phyloP scores from a whole-genome alignment of 768 basidiomycete genomes.

The Clathrus columnatus region DNA sequence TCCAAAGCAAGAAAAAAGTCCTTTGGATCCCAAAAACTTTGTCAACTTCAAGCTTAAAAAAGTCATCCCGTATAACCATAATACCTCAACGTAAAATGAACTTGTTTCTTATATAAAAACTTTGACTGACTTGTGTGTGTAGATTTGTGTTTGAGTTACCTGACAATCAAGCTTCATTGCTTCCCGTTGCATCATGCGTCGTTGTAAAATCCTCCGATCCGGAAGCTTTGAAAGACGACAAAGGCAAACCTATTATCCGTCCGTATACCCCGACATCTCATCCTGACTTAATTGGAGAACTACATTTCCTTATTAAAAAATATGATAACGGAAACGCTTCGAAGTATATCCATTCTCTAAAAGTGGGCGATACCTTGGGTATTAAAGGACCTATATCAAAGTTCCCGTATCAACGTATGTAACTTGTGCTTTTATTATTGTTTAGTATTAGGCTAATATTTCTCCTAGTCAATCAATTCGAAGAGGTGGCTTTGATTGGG shows the following conservation, averaged over 20 bases:
- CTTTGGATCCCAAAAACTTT: conserved; percentile 68
- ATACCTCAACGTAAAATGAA: conserved; percentile 60
- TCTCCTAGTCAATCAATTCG: conserved; percentile 68
- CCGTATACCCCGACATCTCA: conserved; percentile 92
- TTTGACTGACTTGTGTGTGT: conserved; percentile 1
- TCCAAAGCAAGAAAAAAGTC: conserved; percentile 49
- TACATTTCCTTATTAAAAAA: conserved; percentile 78
- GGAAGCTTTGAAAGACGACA: conserved; percentile 53
- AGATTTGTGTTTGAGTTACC: conserved; percentile 80
- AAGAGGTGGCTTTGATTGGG: conserved; percentile 81
- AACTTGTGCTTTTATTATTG: background rate
- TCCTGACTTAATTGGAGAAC: conserved; percentile 63
- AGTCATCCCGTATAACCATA: conserved; percentile 87
- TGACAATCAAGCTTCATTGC: conserved; percentile 64
- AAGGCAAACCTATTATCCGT: conserved; percentile 81
- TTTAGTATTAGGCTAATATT: background rate
- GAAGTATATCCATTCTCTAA: conserved; percentile 70
- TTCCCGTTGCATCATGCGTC: conserved; percentile 73
- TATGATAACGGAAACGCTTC: conserved; percentile 79
- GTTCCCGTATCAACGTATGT: conserved; percentile 71
- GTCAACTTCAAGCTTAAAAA: conserved; percentile 76
- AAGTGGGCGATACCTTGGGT: conserved; percentile 69
- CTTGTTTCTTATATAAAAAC: background rate
- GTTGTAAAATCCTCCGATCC: conserved; percentile 67
- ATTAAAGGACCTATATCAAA: conserved; percentile 92